Evolutionary conservation across 148 eudicot species (phyloP).

Genomic region (Silene latifolia): DNA sequence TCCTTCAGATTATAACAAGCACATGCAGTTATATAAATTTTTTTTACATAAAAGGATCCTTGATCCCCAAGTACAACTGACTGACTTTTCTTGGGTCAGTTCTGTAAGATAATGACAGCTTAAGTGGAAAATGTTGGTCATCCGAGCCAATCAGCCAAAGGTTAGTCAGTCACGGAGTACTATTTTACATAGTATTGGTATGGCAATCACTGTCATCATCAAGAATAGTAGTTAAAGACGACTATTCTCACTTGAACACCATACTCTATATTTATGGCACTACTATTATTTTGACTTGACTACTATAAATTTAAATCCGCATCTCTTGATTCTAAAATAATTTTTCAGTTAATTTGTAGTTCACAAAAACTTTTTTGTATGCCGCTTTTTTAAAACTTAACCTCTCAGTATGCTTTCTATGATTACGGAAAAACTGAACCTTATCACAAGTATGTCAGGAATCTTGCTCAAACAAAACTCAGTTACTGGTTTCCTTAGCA

Average conservation of each 20-base stretch:
- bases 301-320: not conserved
- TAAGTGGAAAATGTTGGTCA: not conserved
- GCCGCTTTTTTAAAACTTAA: too few relatives aligned
- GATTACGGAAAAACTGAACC: not conserved
- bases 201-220: not conserved
- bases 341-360: too few relatives aligned
- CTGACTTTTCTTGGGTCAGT: not conserved
- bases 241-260: not conserved
- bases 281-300: not conserved
- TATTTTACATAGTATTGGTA: too few relatives aligned
- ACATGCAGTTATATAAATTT: too few relatives aligned
- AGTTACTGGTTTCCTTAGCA: slow-evolving; percentile 16
- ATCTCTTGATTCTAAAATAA: too few relatives aligned
- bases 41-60: not conserved
- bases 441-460: not conserved
- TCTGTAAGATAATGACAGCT: too few relatives aligned
- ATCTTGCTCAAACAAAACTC: slow-evolving; percentile 1
- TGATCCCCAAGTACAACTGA: not conserved
- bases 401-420: not conserved
- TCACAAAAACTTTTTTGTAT: too few relatives aligned
- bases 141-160: not conserved
- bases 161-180: not conserved
- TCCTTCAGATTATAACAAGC: too few relatives aligned
- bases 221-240: not conserved
- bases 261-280: too few relatives aligned